Evolutionary conservation across 2,329 filamentous ascomycete genomes (phyloP).

Genomic region (Ophiostoma sp.): DNA sequence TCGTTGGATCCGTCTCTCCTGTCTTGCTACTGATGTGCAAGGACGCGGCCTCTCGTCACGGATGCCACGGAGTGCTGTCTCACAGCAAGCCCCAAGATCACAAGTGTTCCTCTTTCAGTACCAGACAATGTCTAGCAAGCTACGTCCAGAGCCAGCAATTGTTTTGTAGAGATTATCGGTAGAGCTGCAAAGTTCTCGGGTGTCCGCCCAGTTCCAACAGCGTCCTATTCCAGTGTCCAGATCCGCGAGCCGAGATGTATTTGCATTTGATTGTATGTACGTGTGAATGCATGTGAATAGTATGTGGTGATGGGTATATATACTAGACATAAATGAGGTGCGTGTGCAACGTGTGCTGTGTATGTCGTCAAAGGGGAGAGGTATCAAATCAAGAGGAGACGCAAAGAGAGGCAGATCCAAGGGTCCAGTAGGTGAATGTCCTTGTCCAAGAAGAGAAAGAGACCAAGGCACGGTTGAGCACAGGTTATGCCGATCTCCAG

Average conservation of each 20-base stretch:
- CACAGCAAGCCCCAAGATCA: too few species aligned
- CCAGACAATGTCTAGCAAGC: too few species aligned
- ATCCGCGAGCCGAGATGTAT: neutral
- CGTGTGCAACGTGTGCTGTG: neutral
- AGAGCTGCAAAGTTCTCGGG: too few species aligned
- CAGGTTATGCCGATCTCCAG: neutral
- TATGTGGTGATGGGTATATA: conserved; percentile 3
- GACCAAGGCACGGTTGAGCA: neutral
- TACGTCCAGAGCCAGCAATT: too few species aligned
- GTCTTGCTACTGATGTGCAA: neutral
- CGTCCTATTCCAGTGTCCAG: too few species aligned
- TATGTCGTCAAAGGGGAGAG: neutral
- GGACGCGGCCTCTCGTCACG: neutral
- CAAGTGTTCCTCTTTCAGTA: too few species aligned
- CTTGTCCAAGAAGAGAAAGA: neutral
- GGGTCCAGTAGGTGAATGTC: too few species aligned
- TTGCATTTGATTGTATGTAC: neutral
- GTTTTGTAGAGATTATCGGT: too few species aligned
- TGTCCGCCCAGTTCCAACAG: too few species aligned
- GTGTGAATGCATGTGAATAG: neutral
- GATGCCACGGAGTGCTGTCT: neutral
- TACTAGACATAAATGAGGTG: neutral
- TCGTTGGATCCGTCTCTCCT: too few species aligned
- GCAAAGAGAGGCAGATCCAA: neutral
- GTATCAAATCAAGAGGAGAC: neutral